Conservation (phyloP, 148 eudicot species). For the Persicaria tinctoria region DNA sequence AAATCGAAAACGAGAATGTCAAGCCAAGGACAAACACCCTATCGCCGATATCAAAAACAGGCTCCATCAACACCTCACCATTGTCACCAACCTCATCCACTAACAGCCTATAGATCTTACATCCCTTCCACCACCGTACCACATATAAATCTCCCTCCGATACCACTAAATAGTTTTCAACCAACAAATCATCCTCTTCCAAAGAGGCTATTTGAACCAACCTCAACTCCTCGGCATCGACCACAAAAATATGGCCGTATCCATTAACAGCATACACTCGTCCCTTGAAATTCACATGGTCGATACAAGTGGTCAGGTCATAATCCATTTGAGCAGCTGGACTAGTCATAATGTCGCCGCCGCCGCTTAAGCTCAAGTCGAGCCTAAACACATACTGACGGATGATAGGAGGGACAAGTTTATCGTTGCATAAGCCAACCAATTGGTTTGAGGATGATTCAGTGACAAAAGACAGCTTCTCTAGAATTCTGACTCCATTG, state of each 20-base stretch:
- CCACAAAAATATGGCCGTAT: background rate
- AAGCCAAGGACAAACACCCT: background rate
- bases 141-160: background rate
- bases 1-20: background rate
- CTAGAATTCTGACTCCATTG: background rate
- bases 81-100: background rate
- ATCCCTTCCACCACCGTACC: background rate
- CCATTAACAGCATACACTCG: background rate
- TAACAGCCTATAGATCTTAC: background rate
- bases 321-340: background rate
- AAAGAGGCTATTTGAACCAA: background rate
- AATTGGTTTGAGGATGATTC: background rate
- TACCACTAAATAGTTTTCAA: no score
- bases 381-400: background rate
- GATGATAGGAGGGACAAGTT: no score
- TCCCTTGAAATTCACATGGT: background rate
- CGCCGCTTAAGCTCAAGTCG: background rate
- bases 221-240: background rate
- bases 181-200: background rate
- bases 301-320: background rate
- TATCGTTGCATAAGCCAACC: background rate
- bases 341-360: background rate
- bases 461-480: background rate
- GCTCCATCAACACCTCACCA: background rate
- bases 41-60: background rate